Base-by-base conservation (phyloP, 306 rosid species). In the Macrotyloma uniflorum region DNA sequence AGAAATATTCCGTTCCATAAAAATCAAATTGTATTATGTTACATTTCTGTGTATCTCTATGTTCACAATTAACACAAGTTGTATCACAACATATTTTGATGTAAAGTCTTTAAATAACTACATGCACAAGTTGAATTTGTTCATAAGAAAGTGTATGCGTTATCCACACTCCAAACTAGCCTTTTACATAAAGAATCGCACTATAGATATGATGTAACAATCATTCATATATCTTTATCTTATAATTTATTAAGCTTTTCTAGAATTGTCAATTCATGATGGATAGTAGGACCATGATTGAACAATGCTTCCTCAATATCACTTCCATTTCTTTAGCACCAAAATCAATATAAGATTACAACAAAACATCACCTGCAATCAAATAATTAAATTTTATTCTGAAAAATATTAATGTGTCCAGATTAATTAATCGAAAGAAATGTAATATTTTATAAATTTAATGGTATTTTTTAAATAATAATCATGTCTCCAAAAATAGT, bases 141-240 rank as follows among this genome's bases (percentile, higher is more conserved):
- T 36, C 19, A 26, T 5, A 11, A 26, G 65, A 30, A 23, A 24
- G 66, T 59, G 8, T 58, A 59, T 59, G 10, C 40, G 24, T 15
- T 59, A 59, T 59, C 35, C 35, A 55, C 63, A 12, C 61, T 58
- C 40, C 38, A 59, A 59, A 59, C 66, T 59, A 30, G 42, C 67
- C 43, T 61, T n/a, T 61, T 61, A 61, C 67, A 61, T 8, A 30
- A 61, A 61, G 67, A 30, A 32, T 61, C 68, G 3, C 16, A 14
- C 24, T 62, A 63, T 6, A 18, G 46, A 63, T n/a, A 8, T n/a
- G 43, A 61, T 61, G 16, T 30, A 61, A 30, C 67, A 61, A 61
- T 61, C 67, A 61, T 61, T 62, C 67, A 7, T 33, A 28, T 30
- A 30, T 59, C 66, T 59, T 59, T 28, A 59, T 2, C 38, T 26